Evolutionary conservation across 1,284 basidiomycete species (phyloP).

Genomic region (Trametes pubescens): DNA sequence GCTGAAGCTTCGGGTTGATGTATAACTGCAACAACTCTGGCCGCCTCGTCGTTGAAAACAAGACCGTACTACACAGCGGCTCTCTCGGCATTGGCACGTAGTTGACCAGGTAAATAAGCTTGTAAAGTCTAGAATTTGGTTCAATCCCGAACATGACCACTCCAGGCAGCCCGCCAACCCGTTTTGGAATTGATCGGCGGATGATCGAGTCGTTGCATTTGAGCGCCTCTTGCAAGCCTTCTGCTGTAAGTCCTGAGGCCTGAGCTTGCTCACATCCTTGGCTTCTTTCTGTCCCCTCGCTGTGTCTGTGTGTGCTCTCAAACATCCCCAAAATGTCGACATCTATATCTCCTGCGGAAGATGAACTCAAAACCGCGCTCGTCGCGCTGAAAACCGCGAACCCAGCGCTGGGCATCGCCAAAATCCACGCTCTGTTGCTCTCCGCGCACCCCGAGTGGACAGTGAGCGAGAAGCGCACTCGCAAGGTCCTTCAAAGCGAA

Average conservation of each 20-base stretch:
- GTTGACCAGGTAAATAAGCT: no score
- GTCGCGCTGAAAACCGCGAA: constrained; percentile 56
- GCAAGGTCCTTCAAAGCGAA: constrained; percentile 70
- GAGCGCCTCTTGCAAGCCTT: neutral
- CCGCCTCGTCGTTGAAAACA: no score
- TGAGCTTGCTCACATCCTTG: neutral
- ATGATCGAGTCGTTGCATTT: neutral
- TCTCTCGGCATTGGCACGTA: no score
- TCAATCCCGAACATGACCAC: constrained; percentile 22
- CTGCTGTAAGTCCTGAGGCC: no score
- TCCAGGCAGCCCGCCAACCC: constrained; percentile 14
- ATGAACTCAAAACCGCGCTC: constrained; percentile 53
- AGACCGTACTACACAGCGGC: neutral
- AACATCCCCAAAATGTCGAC: constrained; percentile 15
- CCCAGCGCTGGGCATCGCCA: constrained; percentile 72
- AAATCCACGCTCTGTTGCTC: constrained; percentile 73
- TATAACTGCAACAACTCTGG: no score
- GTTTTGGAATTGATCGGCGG: constrained; percentile 13
- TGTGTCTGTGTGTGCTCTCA: neutral
- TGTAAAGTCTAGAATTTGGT: constrained; percentile 4
- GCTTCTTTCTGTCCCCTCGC: no score
- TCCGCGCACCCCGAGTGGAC: constrained; percentile 69
- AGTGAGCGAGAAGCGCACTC: constrained; percentile 83
- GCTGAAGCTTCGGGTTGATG: no score
- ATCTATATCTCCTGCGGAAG: constrained; percentile 50